Conservation (phyloP, 1,284 basidiomycete species). For the Ceratorhiza oryzae-sativae region DNA sequence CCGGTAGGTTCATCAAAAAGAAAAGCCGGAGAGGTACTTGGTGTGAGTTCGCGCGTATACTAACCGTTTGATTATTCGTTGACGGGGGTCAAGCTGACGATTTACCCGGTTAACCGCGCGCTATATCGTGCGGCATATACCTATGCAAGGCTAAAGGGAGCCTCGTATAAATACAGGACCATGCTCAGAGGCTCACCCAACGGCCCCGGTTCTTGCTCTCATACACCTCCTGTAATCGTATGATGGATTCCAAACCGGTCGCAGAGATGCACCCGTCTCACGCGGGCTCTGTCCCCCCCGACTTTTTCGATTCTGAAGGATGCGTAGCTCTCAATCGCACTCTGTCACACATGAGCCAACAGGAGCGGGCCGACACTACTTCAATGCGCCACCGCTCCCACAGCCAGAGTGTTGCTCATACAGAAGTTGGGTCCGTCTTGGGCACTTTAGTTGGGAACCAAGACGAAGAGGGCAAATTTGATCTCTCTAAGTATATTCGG, state of each 20-base stretch:
- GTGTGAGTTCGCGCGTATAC: no score
- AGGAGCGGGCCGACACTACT: background rate
- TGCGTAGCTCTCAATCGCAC: conserved; percentile 22
- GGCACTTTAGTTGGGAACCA: conserved; percentile 23
- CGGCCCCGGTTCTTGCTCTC: no score
- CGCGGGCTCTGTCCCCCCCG: conserved; percentile 15
- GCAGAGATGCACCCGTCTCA: background rate
- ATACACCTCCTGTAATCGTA: no score
- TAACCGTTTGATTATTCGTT: no score
- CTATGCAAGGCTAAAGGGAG: no score
- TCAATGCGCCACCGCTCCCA: background rate
- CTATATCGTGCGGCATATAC: no score
- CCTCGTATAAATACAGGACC: no score
- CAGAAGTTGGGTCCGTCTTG: conserved; percentile 7
- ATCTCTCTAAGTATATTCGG: conserved; percentile 11
- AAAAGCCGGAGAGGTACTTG: no score
- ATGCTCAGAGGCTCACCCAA: no score
- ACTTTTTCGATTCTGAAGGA: conserved; percentile 34
- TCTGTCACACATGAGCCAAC: conserved; percentile 29
- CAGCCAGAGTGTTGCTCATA: background rate
- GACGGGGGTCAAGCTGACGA: no score
- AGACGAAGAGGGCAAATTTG: conserved; percentile 29
- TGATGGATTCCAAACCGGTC: background rate
- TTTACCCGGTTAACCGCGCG: no score
- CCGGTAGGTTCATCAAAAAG: no score